Conservation (phyloP, 1,284 basidiomycete species). For the Vanrija pseudolonga region DNA sequence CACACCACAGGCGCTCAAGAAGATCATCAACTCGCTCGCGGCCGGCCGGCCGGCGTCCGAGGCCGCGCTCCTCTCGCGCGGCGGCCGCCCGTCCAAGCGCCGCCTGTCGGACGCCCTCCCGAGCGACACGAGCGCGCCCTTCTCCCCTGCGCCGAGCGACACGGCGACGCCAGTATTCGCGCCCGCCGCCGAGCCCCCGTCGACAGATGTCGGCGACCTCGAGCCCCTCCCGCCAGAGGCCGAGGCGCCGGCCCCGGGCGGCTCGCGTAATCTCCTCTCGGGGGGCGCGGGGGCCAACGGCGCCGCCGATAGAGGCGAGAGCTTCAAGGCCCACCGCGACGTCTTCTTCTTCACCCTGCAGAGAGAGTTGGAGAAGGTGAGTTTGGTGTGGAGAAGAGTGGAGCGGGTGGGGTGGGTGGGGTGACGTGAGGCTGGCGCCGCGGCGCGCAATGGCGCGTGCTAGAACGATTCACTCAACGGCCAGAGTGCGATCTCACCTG, state of each 20-base stretch:
- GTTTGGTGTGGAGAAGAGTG: not conserved
- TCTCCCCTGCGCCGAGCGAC: slow-evolving; percentile 4
- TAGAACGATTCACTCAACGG: too few relatives aligned
- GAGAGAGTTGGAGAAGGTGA: slow-evolving; percentile 93
- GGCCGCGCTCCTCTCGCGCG: slow-evolving; percentile 78
- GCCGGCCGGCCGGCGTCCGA: slow-evolving; percentile 82
- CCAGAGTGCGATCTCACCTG: too few relatives aligned
- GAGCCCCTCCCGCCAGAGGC: slow-evolving; percentile 46
- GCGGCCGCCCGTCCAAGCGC: slow-evolving; percentile 64
- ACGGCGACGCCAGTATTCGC: slow-evolving; percentile 8
- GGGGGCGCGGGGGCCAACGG: slow-evolving; percentile 6
- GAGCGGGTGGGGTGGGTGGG: too few relatives aligned
- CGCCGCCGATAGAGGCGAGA: slow-evolving; percentile 38
- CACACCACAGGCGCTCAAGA: slow-evolving; percentile 38
- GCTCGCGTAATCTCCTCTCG: slow-evolving; percentile 20
- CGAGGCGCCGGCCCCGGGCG: slow-evolving; percentile 39
- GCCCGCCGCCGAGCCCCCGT: not conserved
- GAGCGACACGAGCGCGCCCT: slow-evolving; percentile 1
- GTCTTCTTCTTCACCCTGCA: slow-evolving; percentile 99
- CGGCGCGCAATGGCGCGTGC: too few relatives aligned
- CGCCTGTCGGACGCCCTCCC: slow-evolving; percentile 39
- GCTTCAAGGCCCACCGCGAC: slow-evolving; percentile 90
- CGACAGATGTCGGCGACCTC: slow-evolving; percentile 24
- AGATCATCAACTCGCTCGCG: slow-evolving; percentile 95
- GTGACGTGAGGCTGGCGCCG: too few relatives aligned